A percentile compares a stretch with the other conserved stretches of the same genome.
These are phyloP conservation scores for Torulaspora delbrueckii DNA, from an alignment of 805 yeast genomes.

Conservation along the genomic window DNA sequence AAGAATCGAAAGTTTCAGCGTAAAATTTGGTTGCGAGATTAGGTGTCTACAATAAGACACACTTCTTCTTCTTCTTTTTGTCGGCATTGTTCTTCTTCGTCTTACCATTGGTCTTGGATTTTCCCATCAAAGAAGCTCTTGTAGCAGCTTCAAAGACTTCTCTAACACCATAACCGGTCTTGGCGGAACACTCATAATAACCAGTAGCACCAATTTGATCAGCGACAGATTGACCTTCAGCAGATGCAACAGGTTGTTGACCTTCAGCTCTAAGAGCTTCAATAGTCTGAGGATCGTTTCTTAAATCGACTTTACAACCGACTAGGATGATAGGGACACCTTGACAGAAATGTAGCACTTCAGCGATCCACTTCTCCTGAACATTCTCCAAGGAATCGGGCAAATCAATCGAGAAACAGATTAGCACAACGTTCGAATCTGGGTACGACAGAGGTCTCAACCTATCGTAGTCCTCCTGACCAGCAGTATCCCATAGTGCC, in stretches of 20 bases:
- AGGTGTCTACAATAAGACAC: constrained; percentile 56
- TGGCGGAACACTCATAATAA: constrained; percentile 90
- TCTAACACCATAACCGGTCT: constrained; percentile 84
- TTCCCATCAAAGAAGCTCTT: constrained; percentile 75
- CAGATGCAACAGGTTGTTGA: constrained; percentile 72
- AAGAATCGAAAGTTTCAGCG: not conserved
- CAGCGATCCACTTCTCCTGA: constrained; percentile 93
- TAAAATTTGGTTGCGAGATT: not conserved
- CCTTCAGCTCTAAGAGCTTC: constrained; percentile 69
- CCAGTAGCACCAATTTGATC: constrained; percentile 82
- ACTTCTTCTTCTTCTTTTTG: constrained; percentile 62
- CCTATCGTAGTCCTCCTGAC: constrained; percentile 96
- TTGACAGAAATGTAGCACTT: constrained; percentile 89
- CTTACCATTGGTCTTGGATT: constrained; percentile 31
- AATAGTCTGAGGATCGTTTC: constrained; percentile 73
- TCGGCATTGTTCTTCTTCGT: constrained; percentile 29
- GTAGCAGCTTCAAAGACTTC: constrained; percentile 92
- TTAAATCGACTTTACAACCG: constrained; percentile 86
- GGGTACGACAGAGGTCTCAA: constrained; percentile 88
- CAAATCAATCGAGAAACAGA: constrained; percentile 85
- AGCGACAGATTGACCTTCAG: constrained; percentile 84
- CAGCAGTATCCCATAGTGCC: constrained; percentile 98
- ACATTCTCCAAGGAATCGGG: constrained; percentile 92
- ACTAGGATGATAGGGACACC: constrained; percentile 89
- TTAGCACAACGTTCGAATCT: constrained; percentile 84